Base-by-base conservation (phyloP, 805 yeast genomes). In the Scheffersomyces amazonensis region DNA sequence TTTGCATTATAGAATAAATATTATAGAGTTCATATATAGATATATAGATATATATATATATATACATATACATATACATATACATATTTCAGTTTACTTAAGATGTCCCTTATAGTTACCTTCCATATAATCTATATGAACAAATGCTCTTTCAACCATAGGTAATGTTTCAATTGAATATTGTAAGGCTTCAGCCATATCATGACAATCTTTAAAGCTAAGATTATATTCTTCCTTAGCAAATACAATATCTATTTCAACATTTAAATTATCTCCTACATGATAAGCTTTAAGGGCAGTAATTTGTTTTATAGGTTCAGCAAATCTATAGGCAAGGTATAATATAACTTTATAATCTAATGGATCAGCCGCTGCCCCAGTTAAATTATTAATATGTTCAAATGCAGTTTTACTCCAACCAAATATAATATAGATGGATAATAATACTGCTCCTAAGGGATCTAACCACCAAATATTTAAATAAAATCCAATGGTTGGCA, bases 101-200 rank as follows among this genome's bases (percentile, higher is more conserved):
- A 68, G 53, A 42, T 68, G 73, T 4, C 73, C 73, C 43, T 61
- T 61, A 52, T 49, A 68, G 40, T 68, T 68, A 11, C 71, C 72
- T 40, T 60, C 67, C 71, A 66, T 66, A 40, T 80, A 80, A 49
- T 86, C 95, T 22, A 85, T 70, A 54, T 86, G 95, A 13, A 86
- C 93, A 67, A 81, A 86, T 1, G 90, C 88, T 36, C 95, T 66
- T 53, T 86, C 91, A 2, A 86, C 89, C 56, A 69, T 75, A 0
- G 91, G 89, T 42, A 86, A 62, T 0, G 89, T 78, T 47, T 86
- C 95, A 18, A 86, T 69, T 1, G 93, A 85, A 52, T 84, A 86
- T 58, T 86, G 95, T 32, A 86, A 62, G 0, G 90, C 81, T 57
- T 85, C 95, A 3, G 87, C 95, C 24, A 86, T 68, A 54, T 86